Conservation (phyloP, 306 rosid genomes). For the Echinosophora koreensis region DNA sequence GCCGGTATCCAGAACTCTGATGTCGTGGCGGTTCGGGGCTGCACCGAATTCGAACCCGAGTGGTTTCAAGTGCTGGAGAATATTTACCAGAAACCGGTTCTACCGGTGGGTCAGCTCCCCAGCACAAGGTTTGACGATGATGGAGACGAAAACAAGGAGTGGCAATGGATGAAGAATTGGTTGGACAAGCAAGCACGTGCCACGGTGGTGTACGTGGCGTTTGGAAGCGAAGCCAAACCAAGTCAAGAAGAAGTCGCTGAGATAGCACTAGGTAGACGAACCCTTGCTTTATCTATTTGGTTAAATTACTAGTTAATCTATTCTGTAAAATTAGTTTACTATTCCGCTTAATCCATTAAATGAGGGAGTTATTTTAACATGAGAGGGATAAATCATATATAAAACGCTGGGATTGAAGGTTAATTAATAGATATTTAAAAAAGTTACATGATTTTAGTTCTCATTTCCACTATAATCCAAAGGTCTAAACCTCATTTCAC, state of each 20-base stretch:
- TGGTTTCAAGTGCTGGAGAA: slow-evolving; percentile 45
- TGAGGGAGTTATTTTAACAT: too few species aligned
- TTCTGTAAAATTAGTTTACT: too few species aligned
- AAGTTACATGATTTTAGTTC: too few species aligned
- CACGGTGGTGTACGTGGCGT: slow-evolving; percentile 60
- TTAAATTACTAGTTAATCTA: too few species aligned
- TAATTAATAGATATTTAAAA: too few species aligned
- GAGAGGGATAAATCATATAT: too few species aligned
- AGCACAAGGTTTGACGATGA: neutral
- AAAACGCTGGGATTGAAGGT: too few species aligned
- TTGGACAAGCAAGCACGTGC: slow-evolving; percentile 47
- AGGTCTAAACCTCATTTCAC: too few species aligned
- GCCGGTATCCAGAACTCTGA: neutral
- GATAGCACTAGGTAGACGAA: slow-evolving; percentile 48
- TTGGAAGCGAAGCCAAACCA: slow-evolving; percentile 59
- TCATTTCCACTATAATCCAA: too few species aligned
- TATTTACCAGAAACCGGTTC: slow-evolving; percentile 36
- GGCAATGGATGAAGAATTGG: slow-evolving; percentile 47
- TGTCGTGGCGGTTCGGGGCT: slow-evolving; percentile 25
- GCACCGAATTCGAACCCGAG: slow-evolving; percentile 39
- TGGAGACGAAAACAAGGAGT: neutral
- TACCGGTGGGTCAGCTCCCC: slow-evolving; percentile 44
- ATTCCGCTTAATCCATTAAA: too few species aligned
- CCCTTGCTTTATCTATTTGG: too few species aligned
- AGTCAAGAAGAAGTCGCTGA: slow-evolving; percentile 51